Percentiles rank a stretch among this genome's conserved stretches.
phyloP scores from a whole-genome alignment of 1,284 basidiomycete species.

The Tilletia setariae region DNA sequence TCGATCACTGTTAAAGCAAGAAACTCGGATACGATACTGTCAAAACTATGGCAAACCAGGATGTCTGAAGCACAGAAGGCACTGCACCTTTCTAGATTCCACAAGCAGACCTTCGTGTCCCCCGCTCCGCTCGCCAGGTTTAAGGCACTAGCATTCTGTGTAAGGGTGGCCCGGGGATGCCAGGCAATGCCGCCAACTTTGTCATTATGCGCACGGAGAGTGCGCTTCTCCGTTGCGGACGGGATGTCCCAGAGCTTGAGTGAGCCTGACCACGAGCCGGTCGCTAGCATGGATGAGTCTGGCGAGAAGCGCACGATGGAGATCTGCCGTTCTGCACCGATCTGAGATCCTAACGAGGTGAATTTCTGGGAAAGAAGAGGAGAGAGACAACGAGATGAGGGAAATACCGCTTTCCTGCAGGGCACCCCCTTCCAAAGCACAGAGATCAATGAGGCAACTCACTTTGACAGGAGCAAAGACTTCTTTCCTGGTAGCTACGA shows the following conservation, averaged over 20 bases:
- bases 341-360: constrained; percentile 90
- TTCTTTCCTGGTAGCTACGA: constrained; percentile 85
- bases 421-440: background rate
- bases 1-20: constrained; percentile 61
- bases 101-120: constrained; percentile 79
- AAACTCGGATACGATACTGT: too few species aligned
- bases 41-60: too few species aligned
- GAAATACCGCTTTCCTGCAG: background rate
- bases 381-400: too few species aligned
- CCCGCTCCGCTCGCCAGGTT: constrained; percentile 90
- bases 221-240: constrained; percentile 54
- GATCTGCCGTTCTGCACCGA: constrained; percentile 91
- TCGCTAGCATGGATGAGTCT: constrained; percentile 79
- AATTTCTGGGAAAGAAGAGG: constrained; percentile 64
- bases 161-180: constrained; percentile 90
- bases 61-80: constrained; percentile 27
- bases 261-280: constrained; percentile 91
- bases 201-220: constrained; percentile 71
- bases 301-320: constrained; percentile 93
- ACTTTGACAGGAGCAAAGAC: constrained; percentile 86
- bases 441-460: constrained; percentile 35
- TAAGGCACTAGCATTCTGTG: constrained; percentile 66
- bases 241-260: constrained; percentile 95
- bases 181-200: constrained; percentile 92
- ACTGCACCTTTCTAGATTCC: constrained; percentile 80